These are phyloP conservation scores for Suzukiozyma palmioleophila DNA, from an alignment of 1,139 yeast species.

Conservation along the genomic window DNA sequence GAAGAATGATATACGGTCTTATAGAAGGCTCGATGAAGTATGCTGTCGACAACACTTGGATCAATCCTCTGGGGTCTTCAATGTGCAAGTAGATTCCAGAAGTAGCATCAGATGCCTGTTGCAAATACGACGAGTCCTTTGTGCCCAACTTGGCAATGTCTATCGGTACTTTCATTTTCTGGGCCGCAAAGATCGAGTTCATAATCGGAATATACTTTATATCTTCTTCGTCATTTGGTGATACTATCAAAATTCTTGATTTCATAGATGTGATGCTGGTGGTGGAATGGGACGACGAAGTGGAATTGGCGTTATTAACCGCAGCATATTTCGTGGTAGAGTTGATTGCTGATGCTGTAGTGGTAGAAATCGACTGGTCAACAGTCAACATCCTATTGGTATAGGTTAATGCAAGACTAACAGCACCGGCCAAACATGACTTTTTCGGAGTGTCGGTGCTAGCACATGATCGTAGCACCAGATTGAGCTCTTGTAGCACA, in stretches of 20 bases:
- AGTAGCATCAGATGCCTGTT: slow-evolving; percentile 95
- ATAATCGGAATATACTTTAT: slow-evolving; percentile 87
- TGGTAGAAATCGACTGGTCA: slow-evolving; percentile 46
- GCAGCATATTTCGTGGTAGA: slow-evolving; percentile 31
- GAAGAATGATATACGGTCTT: slow-evolving; percentile 69
- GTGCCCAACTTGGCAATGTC: slow-evolving; percentile 85
- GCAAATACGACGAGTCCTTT: slow-evolving; percentile 72
- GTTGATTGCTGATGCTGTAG: slow-evolving; percentile 44
- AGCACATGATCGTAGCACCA: slow-evolving; percentile 33
- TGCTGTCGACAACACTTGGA: slow-evolving; percentile 62
- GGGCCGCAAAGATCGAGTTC: slow-evolving; percentile 96
- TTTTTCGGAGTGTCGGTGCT: slow-evolving; percentile 17
- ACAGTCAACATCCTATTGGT: slow-evolving; percentile 62
- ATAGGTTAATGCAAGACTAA: slow-evolving; percentile 73
- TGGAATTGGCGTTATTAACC: slow-evolving; percentile 9
- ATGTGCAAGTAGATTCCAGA: slow-evolving; percentile 82
- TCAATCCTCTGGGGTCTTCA: slow-evolving; percentile 69
- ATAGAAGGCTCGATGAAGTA: slow-evolving; percentile 81
- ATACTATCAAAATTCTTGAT: slow-evolving; percentile 69
- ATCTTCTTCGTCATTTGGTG: slow-evolving; percentile 73
- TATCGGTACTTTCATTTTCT: slow-evolving; percentile 81
- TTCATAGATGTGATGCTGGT: slow-evolving; percentile 41
- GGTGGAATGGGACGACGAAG: slow-evolving; percentile 8
- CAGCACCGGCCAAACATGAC: slow-evolving; percentile 69
- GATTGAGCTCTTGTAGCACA: slow-evolving; percentile 58